Evolutionary conservation across 768 basidiomycete species (phyloP).

Genomic region (Russula lepida): DNA sequence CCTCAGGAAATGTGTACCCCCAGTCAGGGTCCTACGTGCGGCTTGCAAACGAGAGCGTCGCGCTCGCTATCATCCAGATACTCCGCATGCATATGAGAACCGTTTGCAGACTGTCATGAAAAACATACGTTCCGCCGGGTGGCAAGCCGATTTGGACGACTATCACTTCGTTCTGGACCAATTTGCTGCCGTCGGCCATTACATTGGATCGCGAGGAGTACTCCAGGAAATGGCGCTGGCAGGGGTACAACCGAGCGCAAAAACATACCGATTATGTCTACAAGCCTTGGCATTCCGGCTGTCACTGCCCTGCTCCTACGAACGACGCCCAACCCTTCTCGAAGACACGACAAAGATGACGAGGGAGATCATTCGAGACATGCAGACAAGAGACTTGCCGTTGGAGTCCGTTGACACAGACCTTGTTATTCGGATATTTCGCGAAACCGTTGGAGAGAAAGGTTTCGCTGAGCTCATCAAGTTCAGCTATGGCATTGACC

Average conservation of each 20-base stretch:
- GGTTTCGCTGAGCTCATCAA: slow-evolving; percentile 54
- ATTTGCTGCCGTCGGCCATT: slow-evolving; percentile 69
- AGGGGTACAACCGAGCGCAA: slow-evolving; percentile 40
- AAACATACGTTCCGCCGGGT: slow-evolving; percentile 54
- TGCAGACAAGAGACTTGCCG: slow-evolving; percentile 40
- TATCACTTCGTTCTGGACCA: slow-evolving; percentile 70
- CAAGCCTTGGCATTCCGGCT: slow-evolving; percentile 65
- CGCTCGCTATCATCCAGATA: slow-evolving; percentile 29
- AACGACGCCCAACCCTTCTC: slow-evolving; percentile 31
- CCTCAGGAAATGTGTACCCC: slow-evolving; percentile 55
- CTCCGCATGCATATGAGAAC: slow-evolving; percentile 51
- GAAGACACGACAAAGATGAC: slow-evolving; percentile 41
- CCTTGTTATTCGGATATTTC: slow-evolving; percentile 57
- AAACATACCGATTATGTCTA: slow-evolving; percentile 56
- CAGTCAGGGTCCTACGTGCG: slow-evolving; percentile 38
- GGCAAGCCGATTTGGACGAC: slow-evolving; percentile 44
- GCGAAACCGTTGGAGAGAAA: slow-evolving; percentile 49
- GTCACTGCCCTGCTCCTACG: slow-evolving; percentile 43
- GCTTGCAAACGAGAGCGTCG: slow-evolving; percentile 36
- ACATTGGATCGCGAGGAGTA: slow-evolving; percentile 48
- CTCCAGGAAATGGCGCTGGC: slow-evolving; percentile 46
- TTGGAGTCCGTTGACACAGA: slow-evolving; percentile 58
- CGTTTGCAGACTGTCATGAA: slow-evolving; percentile 60
- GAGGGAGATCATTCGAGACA: slow-evolving; percentile 46
- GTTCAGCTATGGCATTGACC: slow-evolving; percentile 67